Evolutionary conservation across 192 early-diverging fungal genomes (phyloP), one percentile per base, ranked within the genome.

Genomic region (Coemansia sp.): DNA sequence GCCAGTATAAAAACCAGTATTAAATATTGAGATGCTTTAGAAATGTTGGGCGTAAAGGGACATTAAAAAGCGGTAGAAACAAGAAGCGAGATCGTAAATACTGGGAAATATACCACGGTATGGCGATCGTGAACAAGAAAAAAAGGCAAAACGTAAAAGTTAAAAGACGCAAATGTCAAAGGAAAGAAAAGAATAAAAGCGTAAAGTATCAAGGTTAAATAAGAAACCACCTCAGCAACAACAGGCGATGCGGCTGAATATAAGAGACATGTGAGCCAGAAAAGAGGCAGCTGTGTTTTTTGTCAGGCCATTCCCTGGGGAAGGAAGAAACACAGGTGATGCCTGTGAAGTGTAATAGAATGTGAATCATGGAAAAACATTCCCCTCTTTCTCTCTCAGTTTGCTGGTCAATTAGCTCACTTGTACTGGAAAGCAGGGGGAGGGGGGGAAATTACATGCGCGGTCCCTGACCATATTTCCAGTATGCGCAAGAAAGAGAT

Each of bases 111-210:
- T 54, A 23, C 52, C 52, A 54, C 52, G 9, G 39, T 39, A 47
- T 48, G 50, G 56, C 56, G 26, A 40, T 42, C 37, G 63, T 16
- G 42, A 53, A 37, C 50, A 21, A 61, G 23, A 62, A 44, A 12
- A 62, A 21, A 43, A 43, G 18, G 26, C 3, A 16, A 6, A 50
- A 64, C 26, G 38, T 42, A n/a, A 63, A 50, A 21, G 15, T n/a
- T 18, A 44, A 39, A 59, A 41, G 37, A 11, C 57, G 40, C 12
- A 15, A 59, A 57, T 12, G 56, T 32, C 37, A 47, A 44, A 19
- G 45, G 16, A 7, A 43, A 3, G 15, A 50, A 9, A 11, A n/a
- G 21, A 50, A 9, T 8, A 37, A 23, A 4, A 11, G 19, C 19
- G 26, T 54, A 23, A 23, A 23, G 21, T 26, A 23, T 7, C 19